phyloP scores from a whole-genome alignment of 768 basidiomycete genomes.

The Cytidiella melzeri region DNA sequence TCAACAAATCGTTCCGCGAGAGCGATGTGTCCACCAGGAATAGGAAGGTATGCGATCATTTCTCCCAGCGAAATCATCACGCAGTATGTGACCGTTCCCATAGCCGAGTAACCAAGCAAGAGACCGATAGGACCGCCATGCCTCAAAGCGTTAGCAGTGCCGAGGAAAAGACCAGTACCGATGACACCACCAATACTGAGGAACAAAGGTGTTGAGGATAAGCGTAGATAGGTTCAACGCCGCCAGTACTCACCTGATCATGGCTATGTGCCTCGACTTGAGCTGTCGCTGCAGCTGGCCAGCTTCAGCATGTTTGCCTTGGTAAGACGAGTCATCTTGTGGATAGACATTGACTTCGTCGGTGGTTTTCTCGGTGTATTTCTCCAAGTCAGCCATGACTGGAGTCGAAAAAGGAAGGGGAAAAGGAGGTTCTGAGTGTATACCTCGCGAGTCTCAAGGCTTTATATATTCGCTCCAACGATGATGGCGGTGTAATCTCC shows the following conservation, averaged over 20 bases:
- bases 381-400: too few species aligned
- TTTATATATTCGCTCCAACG: too few species aligned
- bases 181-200: constrained; percentile 30
- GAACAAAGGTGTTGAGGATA: background rate
- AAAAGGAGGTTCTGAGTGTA: too few species aligned
- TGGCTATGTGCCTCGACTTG: constrained; percentile 29
- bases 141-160: constrained; percentile 38
- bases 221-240: background rate
- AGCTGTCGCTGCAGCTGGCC: constrained; percentile 25
- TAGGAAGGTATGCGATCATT: constrained; percentile 40
- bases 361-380: too few species aligned
- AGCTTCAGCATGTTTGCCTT: too few species aligned
- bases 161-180: constrained; percentile 53
- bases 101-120: constrained; percentile 34
- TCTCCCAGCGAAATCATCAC: constrained; percentile 31
- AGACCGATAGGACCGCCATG: constrained; percentile 44
- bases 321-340: too few species aligned
- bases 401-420: too few species aligned
- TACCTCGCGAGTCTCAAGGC: too few species aligned
- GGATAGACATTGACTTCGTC: too few species aligned
- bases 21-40: constrained; percentile 41
- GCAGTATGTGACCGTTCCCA: constrained; percentile 30
- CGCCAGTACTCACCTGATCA: too few species aligned
- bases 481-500: too few species aligned
- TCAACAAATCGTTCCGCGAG: constrained; percentile 44